Conservation (phyloP, 345 rosid species). For the Noccaea caerulescens region DNA sequence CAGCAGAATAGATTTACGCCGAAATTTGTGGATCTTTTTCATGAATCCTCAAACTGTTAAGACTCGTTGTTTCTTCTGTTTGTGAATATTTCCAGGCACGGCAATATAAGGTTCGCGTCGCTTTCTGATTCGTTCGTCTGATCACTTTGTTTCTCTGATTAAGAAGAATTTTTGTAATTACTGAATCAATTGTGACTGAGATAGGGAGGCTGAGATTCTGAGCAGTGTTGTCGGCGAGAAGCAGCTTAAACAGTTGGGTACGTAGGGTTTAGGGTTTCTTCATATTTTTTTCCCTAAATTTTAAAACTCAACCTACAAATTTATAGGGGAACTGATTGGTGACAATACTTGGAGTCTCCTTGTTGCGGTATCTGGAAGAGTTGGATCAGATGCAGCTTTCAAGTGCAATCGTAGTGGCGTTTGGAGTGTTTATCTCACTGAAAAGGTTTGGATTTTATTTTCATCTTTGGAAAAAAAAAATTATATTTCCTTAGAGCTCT, state of each 20-base stretch:
- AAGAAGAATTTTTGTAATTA: too few relatives aligned
- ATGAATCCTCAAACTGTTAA: too few relatives aligned
- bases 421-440: background rate
- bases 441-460: background rate
- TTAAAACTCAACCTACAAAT: background rate
- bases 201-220: background rate
- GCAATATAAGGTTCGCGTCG: too few relatives aligned
- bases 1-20: too few relatives aligned
- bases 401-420: background rate
- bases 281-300: background rate
- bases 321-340: background rate
- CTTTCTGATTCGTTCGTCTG: too few relatives aligned
- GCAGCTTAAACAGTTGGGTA: background rate
- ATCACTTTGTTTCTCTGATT: too few relatives aligned
- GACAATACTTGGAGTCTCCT: background rate
- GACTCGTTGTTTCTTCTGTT: too few relatives aligned
- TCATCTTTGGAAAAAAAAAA: too few relatives aligned
- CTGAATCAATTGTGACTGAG: too few relatives aligned
- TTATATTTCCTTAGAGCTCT: too few relatives aligned
- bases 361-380: conserved; percentile 6
- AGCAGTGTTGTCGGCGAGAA: background rate
- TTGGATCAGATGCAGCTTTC: background rate
- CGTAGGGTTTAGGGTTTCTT: background rate
- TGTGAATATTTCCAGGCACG: too few relatives aligned
- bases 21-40: too few relatives aligned